phyloP scores from a whole-genome alignment of 257 asterid genomes.

The Ligustrum vulgare region DNA sequence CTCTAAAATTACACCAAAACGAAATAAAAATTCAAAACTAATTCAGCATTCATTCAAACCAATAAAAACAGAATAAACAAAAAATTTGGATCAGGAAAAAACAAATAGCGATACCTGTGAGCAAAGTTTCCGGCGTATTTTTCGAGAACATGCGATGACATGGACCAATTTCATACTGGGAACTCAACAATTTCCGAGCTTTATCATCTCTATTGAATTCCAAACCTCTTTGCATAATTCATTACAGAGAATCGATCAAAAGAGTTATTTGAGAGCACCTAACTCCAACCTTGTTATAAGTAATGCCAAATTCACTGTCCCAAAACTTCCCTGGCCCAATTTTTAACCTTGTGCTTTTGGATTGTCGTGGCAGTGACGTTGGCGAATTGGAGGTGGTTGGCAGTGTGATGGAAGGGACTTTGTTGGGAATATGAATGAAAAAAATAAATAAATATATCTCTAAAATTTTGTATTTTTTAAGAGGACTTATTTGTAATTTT shows the following conservation, averaged over 20 bases:
- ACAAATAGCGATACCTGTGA: slow-evolving; percentile 43
- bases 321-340: too few relatives aligned
- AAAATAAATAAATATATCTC: too few relatives aligned
- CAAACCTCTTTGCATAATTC: slow-evolving; percentile 42
- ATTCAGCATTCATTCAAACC: not conserved
- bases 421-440: too few relatives aligned
- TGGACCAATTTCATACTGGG: slow-evolving; percentile 47
- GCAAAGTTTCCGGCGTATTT: slow-evolving; percentile 59
- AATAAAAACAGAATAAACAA: not conserved
- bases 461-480: too few relatives aligned
- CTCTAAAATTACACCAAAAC: slow-evolving; percentile 29
- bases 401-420: too few relatives aligned
- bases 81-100: too few relatives aligned
- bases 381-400: too few relatives aligned
- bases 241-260: slow-evolving; percentile 33
- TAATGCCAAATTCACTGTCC: too few relatives aligned
- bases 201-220: slow-evolving; percentile 43
- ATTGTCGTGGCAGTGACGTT: too few relatives aligned
- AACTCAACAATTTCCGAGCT: slow-evolving; percentile 47
- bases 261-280: slow-evolving; percentile 70
- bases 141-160: slow-evolving; percentile 66
- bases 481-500: too few relatives aligned
- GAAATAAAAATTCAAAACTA: not conserved
- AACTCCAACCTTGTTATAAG: slow-evolving; percentile 53
- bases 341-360: too few relatives aligned